Evolutionary conservation across 1,284 basidiomycete genomes (phyloP).

Genomic region (Ustilago bromivora): DNA sequence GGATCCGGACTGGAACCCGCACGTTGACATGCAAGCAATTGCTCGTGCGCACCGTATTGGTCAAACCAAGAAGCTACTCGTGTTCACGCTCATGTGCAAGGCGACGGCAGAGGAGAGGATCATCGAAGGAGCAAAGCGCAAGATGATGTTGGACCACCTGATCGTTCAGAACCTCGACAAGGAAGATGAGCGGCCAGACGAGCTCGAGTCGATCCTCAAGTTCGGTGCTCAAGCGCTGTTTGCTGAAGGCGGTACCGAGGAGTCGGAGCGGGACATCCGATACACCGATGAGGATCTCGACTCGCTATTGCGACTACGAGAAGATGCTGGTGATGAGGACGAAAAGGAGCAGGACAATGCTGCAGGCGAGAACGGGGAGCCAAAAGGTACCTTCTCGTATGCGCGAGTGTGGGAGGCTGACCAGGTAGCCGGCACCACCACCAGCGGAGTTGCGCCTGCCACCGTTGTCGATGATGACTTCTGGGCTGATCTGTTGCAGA

Average conservation of each 20-base stretch:
- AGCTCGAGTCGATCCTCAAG: conserved; percentile 68
- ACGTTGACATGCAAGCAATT: conserved; percentile 85
- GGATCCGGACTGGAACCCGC: conserved; percentile 94
- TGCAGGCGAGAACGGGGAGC: conserved; percentile 28
- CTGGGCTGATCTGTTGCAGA: conserved; percentile 65
- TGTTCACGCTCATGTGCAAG: conserved; percentile 70
- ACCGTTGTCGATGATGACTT: conserved; percentile 60
- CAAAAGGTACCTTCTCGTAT: conserved; percentile 60
- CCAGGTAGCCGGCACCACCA: conserved; percentile 19
- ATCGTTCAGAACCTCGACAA: conserved; percentile 65
- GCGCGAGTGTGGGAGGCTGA: conserved; percentile 68
- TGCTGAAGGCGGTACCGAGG: conserved; percentile 63
- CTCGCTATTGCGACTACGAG: conserved; percentile 61
- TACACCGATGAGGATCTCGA: conserved; percentile 68
- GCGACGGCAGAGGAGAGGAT: conserved; percentile 70
- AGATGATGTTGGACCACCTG: conserved; percentile 69
- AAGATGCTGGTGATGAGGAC: conserved; percentile 48
- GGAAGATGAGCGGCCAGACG: conserved; percentile 58
- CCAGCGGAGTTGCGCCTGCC: conserved; percentile 46
- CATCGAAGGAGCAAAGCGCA: conserved; percentile 66
- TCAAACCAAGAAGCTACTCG: conserved; percentile 70
- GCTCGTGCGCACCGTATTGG: conserved; percentile 82
- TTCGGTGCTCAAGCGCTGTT: conserved; percentile 69
- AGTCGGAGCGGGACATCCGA: conserved; percentile 62
- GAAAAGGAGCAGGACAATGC: conserved; percentile 28